phyloP scores from a whole-genome alignment of 2,329 filamentous ascomycete genomes.

The Colletotrichum limetticola region DNA sequence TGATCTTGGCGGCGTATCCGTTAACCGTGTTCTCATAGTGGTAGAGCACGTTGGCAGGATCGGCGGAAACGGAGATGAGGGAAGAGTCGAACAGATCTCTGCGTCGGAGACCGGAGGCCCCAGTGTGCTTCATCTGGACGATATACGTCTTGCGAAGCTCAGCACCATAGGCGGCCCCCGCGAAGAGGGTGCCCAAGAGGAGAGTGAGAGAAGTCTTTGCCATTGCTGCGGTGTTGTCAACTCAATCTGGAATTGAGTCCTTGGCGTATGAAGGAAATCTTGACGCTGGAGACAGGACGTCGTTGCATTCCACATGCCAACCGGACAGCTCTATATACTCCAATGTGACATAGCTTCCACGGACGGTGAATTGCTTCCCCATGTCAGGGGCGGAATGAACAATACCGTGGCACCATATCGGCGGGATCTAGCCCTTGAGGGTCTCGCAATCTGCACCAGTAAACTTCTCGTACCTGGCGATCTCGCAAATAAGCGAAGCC shows the following conservation, averaged over 20 bases:
- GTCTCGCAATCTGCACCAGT: not conserved
- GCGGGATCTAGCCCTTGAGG: not conserved
- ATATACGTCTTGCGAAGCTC: conserved; percentile 8
- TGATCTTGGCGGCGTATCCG: conserved; percentile 30
- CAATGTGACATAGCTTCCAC: not conserved
- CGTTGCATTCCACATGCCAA: not conserved
- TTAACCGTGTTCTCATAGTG: conserved; percentile 24
- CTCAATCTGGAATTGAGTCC: not conserved
- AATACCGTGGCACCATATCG: not conserved
- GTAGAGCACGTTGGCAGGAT: conserved; percentile 20
- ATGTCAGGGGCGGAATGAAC: not conserved
- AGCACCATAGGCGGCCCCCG: not conserved
- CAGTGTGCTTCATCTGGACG: conserved; percentile 3
- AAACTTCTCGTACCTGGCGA: not conserved
- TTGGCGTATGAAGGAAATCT: not conserved
- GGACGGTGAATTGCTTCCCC: not conserved
- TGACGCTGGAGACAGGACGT: not conserved
- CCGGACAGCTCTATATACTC: not conserved
- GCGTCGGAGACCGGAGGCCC: not conserved
- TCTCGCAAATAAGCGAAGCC: not conserved
- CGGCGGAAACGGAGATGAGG: conserved; percentile 2
- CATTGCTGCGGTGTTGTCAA: not conserved
- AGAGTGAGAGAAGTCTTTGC: not conserved
- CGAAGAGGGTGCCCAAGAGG: not conserved
- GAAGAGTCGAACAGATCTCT: not conserved